A percentile compares a stretch with the other conserved stretches of the same genome.
phyloP scores from a whole-genome alignment of 257 asterid genomes.

The Nicotiana attenuata region DNA sequence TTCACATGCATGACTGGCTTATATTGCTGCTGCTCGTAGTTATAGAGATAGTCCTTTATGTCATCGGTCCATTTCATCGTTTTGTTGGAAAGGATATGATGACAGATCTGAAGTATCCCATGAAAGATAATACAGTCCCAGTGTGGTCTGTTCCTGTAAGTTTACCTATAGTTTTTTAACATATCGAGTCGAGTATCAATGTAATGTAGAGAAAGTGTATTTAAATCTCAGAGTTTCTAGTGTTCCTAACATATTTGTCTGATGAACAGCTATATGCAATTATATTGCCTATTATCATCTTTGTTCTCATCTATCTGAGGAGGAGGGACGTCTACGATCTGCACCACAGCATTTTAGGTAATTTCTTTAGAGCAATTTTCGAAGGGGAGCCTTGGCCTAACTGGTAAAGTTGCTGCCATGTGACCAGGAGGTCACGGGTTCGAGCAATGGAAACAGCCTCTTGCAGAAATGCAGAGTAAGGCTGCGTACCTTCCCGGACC shows the following conservation, averaged over 20 bases:
- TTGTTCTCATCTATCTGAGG: constrained; percentile 55
- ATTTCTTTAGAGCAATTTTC: not conserved
- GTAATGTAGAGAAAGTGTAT: not conserved
- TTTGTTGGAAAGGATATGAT: constrained; percentile 75
- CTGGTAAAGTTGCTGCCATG: too few relatives aligned
- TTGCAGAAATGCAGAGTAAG: too few relatives aligned
- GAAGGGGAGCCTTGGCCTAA: too few relatives aligned
- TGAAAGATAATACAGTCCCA: constrained; percentile 77
- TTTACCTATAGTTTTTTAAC: not conserved
- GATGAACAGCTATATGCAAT: constrained; percentile 58
- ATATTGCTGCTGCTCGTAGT: constrained; percentile 53
- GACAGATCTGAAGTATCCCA: constrained; percentile 69
- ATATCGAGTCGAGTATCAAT: not conserved
- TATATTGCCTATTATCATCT: constrained; percentile 60
- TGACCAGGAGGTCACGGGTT: too few relatives aligned
- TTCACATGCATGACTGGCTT: constrained; percentile 77
- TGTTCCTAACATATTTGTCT: not conserved
- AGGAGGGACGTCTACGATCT: constrained; percentile 76
- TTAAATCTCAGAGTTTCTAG: not conserved
- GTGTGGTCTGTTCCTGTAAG: constrained; percentile 92
- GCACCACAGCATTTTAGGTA: constrained; percentile 75
- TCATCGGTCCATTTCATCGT: constrained; percentile 61
- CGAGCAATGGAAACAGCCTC: too few relatives aligned
- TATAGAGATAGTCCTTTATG: constrained; percentile 41
- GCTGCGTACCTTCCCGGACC: too few relatives aligned